Conservation (phyloP, 441 rosid species). For the Brassica hybrid region DNA sequence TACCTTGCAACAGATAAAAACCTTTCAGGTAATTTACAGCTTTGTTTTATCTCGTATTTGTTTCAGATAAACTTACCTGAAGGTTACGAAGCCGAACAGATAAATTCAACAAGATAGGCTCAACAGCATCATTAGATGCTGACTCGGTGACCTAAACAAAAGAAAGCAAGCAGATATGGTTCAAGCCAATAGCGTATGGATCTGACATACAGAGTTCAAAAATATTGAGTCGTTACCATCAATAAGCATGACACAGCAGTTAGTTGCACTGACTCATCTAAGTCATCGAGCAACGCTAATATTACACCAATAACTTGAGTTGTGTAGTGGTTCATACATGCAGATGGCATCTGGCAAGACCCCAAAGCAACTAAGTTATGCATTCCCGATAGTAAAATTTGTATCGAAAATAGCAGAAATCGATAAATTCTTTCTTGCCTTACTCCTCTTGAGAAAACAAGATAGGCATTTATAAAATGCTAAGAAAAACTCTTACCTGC, state of each 20-base stretch:
- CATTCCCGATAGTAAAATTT: constrained; percentile 12
- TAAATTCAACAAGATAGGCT: constrained; percentile 85
- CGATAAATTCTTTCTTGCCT: constrained; percentile 19
- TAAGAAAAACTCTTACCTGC: constrained; percentile 57
- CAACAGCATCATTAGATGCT: constrained; percentile 86
- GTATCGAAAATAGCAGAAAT: constrained; percentile 19
- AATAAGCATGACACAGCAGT: constrained; percentile 95
- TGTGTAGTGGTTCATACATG: constrained; percentile 78
- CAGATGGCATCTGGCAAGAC: constrained; percentile 79
- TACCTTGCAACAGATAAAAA: not conserved
- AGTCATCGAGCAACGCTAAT: constrained; percentile 91
- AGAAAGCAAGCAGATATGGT: constrained; percentile 23
- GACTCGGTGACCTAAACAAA: constrained; percentile 75
- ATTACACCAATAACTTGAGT: constrained; percentile 90
- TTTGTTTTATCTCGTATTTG: no score
- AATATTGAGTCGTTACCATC: constrained; percentile 52
- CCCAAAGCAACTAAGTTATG: constrained; percentile 21
- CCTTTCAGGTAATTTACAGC: no score
- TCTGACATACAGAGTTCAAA: constrained; percentile 21
- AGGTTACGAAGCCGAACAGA: constrained; percentile 92
- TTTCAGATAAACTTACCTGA: constrained; percentile 54
- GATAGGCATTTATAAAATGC: constrained; percentile 20
- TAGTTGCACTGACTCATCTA: constrained; percentile 89
- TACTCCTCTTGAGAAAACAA: constrained; percentile 25
- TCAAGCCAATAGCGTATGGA: not conserved